Percentiles rank a stretch among this genome's conserved stretches.
Evolutionary conservation across 2,329 filamentous ascomycete genomes (phyloP).

Genomic region (Fusarium mangiferae): DNA sequence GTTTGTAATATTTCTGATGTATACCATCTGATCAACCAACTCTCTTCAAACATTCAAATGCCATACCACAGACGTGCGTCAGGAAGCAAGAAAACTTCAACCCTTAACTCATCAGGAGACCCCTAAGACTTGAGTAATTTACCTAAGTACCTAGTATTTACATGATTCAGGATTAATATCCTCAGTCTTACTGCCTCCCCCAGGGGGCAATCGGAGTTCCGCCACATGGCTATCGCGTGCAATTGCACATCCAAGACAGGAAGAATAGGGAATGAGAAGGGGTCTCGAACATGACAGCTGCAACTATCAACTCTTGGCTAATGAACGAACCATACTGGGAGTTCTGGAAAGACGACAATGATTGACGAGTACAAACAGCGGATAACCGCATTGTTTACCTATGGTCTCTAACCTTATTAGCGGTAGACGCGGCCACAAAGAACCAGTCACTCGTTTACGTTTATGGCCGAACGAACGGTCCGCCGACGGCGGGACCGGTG

Average conservation of each 20-base stretch:
- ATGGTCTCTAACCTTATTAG: neutral
- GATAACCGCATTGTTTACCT: slow-evolving; percentile 3
- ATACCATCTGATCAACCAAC: slow-evolving; percentile 13
- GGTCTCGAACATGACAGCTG: slow-evolving; percentile 21
- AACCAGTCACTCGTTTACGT: neutral
- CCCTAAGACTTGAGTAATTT: neutral
- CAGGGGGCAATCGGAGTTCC: neutral
- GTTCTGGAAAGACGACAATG: neutral
- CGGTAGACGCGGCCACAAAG: slow-evolving; percentile 1
- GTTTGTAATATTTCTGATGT: slow-evolving; percentile 20
- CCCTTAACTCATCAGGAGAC: neutral
- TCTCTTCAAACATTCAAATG: slow-evolving; percentile 1
- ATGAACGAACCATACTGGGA: neutral
- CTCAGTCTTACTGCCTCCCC: neutral
- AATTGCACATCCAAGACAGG: neutral
- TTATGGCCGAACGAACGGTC: neutral
- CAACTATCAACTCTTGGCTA: neutral
- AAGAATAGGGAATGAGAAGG: slow-evolving; percentile 9
- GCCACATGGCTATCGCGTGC: slow-evolving; percentile 13
- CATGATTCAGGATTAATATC: neutral
- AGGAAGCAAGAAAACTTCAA: neutral
- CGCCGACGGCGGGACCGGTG: slow-evolving; percentile 7
- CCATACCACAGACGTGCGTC: neutral
- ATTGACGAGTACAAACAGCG: slow-evolving; percentile 1
- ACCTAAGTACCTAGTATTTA: neutral